Percentiles rank a stretch among this genome's conserved stretches.
These are phyloP conservation scores for Rubus parviflorus DNA, from an alignment of 306 rosid species.

Conservation along the genomic window DNA sequence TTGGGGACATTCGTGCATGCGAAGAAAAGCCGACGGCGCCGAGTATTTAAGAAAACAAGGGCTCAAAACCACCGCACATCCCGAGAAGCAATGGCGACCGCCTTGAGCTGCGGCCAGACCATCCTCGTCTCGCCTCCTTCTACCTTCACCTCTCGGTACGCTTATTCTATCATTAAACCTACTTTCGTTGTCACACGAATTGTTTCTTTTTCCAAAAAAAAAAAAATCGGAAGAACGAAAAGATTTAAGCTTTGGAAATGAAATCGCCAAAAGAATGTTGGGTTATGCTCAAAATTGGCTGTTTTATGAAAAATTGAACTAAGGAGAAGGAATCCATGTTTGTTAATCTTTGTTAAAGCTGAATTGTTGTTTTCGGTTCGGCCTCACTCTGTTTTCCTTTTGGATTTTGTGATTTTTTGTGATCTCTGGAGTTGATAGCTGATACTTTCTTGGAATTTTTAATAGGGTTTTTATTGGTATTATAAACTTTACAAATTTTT, in stretches of 20 bases:
- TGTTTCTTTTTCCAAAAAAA: background rate
- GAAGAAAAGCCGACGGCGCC: conserved; percentile 13
- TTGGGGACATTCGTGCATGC: conserved; percentile 1
- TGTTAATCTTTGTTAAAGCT: background rate
- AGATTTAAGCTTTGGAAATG: background rate
- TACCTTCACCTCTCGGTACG: conserved; percentile 10
- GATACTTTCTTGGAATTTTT: background rate
- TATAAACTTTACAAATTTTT: background rate
- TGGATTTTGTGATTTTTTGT: background rate
- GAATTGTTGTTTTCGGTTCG: background rate
- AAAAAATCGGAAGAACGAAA: background rate
- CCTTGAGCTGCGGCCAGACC: conserved; percentile 17
- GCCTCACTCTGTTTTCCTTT: background rate
- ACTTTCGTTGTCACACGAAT: background rate
- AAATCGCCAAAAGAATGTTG: background rate
- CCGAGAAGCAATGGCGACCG: conserved; percentile 16
- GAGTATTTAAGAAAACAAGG: background rate
- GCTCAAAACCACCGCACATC: background rate
- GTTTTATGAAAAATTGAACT: background rate
- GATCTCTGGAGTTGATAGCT: background rate
- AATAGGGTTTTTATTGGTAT: background rate
- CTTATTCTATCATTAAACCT: background rate
- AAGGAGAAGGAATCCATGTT: conserved; percentile 1
- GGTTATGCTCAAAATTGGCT: background rate
- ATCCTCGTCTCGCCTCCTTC: background rate